Evolutionary conservation across 768 basidiomycete genomes (phyloP).

Genomic region (Pleurotus djamor): DNA sequence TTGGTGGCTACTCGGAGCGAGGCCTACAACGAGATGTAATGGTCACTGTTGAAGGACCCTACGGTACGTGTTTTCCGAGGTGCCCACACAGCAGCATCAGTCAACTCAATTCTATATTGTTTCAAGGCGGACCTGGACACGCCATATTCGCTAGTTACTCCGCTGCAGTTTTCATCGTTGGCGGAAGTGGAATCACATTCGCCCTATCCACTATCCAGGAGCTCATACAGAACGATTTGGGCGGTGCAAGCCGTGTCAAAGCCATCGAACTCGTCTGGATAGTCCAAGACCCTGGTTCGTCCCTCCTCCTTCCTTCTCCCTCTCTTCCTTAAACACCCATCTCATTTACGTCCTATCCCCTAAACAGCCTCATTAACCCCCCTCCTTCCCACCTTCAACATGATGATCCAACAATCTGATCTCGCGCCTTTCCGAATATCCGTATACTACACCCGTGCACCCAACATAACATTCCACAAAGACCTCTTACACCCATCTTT

Average conservation of each 20-base stretch:
- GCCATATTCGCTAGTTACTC: conserved; percentile 63
- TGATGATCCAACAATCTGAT: conserved; percentile 36
- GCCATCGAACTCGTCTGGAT: conserved; percentile 70
- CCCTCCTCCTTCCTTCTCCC: neutral
- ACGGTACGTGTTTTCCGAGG: conserved; percentile 32
- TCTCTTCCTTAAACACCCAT: conserved; percentile 1
- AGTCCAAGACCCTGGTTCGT: conserved; percentile 48
- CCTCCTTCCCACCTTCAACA: conserved; percentile 44
- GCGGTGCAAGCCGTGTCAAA: conserved; percentile 49
- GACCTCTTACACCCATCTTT: conserved; percentile 29
- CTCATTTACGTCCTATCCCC: conserved; percentile 5
- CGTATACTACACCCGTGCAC: conserved; percentile 57
- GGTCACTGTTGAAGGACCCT: conserved; percentile 65
- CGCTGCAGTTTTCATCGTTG: conserved; percentile 64
- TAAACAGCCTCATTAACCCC: conserved; percentile 37
- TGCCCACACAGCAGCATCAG: too few relatives aligned
- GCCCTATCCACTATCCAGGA: conserved; percentile 63
- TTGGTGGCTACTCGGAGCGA: conserved; percentile 25
- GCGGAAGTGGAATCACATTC: conserved; percentile 78
- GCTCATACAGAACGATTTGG: conserved; percentile 50
- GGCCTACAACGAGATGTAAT: conserved; percentile 36
- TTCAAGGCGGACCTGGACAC: conserved; percentile 55
- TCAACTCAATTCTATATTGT: neutral
- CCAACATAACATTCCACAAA: conserved; percentile 14
- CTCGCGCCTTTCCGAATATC: conserved; percentile 43